A percentile compares a stretch with the other conserved stretches of the same genome.
Conservation (phyloP, 83 land plant species). For the Larix sibirica region DNA sequence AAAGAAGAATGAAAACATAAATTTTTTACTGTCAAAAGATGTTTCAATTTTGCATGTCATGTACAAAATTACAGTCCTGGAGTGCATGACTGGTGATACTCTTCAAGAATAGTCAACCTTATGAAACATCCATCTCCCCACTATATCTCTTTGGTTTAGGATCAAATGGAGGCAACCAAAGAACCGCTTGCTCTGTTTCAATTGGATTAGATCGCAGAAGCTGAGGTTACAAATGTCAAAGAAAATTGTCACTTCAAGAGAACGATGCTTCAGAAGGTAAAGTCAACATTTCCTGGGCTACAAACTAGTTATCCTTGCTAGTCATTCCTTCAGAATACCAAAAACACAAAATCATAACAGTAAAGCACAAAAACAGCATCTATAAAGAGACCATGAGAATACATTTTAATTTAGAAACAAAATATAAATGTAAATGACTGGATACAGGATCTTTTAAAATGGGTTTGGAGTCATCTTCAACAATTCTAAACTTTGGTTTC, state of each 20-base stretch:
- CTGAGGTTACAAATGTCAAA: background rate
- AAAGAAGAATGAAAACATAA: background rate
- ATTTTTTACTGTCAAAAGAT: background rate
- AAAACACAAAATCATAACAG: background rate
- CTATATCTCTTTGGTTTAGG: background rate
- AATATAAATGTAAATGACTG: background rate
- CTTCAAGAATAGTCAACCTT: background rate
- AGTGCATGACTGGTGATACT: background rate
- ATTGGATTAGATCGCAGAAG: slow-evolving; percentile 9
- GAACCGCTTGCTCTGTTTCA: slow-evolving; percentile 6
- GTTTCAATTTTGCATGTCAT: background rate
- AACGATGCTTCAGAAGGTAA: too few relatives aligned
- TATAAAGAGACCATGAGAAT: background rate
- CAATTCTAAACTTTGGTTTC: background rate
- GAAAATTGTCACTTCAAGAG: background rate
- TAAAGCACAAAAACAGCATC: background rate
- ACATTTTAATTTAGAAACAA: background rate
- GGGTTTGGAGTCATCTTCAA: slow-evolving; percentile 7
- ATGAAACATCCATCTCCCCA: slow-evolving; percentile 15
- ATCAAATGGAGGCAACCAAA: slow-evolving; percentile 15
- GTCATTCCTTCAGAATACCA: background rate
- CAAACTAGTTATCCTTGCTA: background rate
- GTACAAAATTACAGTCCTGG: background rate
- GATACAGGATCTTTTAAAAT: slow-evolving; percentile 7
- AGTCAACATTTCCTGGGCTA: too few relatives aligned